Evolutionary conservation across 768 basidiomycete genomes (phyloP).

Genomic region (Daedaleopsis nitida): DNA sequence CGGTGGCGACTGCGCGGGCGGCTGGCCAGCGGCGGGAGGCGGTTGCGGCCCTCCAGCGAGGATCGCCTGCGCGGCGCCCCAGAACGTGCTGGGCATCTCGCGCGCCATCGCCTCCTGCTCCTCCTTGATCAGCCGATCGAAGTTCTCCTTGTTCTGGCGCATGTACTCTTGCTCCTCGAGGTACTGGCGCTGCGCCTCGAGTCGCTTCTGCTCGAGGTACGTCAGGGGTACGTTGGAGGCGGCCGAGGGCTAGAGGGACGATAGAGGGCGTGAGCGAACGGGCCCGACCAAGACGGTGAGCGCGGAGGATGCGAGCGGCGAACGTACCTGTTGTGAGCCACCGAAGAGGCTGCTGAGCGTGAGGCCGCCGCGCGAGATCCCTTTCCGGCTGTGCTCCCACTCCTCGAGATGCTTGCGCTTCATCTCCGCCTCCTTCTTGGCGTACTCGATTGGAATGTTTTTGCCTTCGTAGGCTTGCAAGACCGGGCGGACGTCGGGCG

Average conservation of each 20-base stretch:
- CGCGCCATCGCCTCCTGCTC: slow-evolving; percentile 49
- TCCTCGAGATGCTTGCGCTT: slow-evolving; percentile 79
- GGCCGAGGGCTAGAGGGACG: slow-evolving; percentile 22
- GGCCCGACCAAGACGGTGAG: not conserved
- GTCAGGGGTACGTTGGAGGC: slow-evolving; percentile 44
- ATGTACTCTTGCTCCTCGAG: slow-evolving; percentile 56
- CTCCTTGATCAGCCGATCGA: slow-evolving; percentile 53
- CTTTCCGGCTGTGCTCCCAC: slow-evolving; percentile 61
- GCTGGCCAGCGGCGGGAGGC: not conserved
- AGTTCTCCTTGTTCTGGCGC: slow-evolving; percentile 49
- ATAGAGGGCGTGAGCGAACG: not conserved
- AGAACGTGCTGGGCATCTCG: slow-evolving; percentile 46
- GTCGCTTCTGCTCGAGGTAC: slow-evolving; percentile 54
- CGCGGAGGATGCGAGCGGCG: not conserved
- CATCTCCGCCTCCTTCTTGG: slow-evolving; percentile 80
- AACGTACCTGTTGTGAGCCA: slow-evolving; percentile 32
- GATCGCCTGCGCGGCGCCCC: slow-evolving; percentile 28
- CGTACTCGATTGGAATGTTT: slow-evolving; percentile 87
- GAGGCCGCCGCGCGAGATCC: slow-evolving; percentile 40
- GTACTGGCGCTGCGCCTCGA: slow-evolving; percentile 53
- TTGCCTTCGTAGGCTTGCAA: slow-evolving; percentile 84
- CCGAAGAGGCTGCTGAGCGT: slow-evolving; percentile 51
- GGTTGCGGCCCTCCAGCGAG: slow-evolving; percentile 16
- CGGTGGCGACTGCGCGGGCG: not conserved
- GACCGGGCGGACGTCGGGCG: slow-evolving; percentile 85